Evolutionary conservation across 176 grass and related monocot genomes (phyloP).

Genomic region (Alloteropsis semialata): DNA sequence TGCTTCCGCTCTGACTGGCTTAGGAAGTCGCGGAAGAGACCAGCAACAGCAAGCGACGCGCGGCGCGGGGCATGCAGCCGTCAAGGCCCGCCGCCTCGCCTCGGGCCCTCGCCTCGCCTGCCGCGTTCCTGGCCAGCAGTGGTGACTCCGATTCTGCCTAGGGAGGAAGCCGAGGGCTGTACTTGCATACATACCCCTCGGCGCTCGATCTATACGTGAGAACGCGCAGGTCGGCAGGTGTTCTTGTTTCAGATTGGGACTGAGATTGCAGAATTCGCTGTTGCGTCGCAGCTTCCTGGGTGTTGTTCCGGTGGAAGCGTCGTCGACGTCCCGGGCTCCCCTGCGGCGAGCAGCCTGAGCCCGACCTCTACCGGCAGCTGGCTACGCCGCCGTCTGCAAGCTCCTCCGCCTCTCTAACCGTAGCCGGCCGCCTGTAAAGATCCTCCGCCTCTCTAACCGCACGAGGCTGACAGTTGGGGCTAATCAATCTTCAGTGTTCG

Average conservation of each 20-base stretch:
- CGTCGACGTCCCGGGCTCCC: background rate
- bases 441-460: background rate
- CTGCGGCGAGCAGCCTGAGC: background rate
- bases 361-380: background rate
- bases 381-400: background rate
- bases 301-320: background rate
- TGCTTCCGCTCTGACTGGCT: conserved; percentile 25
- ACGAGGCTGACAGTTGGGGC: background rate
- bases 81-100: background rate
- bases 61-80: conserved; percentile 37
- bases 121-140: background rate
- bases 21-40: conserved; percentile 23
- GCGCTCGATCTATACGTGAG: conserved; percentile 6
- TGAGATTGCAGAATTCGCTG: background rate
- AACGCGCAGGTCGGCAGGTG: background rate
- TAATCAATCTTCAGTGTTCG: background rate
- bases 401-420: background rate
- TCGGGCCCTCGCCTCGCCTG: conserved; percentile 18
- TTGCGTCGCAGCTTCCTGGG: background rate
- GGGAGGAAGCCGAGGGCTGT: background rate
- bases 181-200: conserved; percentile 19
- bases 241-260: background rate
- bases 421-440: background rate
- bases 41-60: conserved; percentile 27
- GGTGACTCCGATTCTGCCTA: background rate